Evolutionary conservation across 352 stramenopile genomes (phyloP).

Genomic region (Elongisporangium prolatum): DNA sequence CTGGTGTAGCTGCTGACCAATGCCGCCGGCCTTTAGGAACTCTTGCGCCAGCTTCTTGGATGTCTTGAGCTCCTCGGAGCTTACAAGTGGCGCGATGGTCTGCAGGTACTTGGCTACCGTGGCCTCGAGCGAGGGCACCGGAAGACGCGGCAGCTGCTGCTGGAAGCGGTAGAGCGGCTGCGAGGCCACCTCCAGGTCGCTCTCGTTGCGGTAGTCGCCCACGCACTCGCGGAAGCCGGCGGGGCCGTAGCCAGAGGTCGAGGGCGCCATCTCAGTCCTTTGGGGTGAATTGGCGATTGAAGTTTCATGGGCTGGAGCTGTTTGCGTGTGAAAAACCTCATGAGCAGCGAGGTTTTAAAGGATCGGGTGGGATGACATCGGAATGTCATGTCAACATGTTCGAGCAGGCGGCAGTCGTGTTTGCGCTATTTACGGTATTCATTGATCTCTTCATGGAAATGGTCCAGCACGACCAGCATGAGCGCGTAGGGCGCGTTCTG

Average conservation of each 20-base stretch:
- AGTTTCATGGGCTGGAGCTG: not conserved
- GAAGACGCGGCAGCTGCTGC: constrained; percentile 80
- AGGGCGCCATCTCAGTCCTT: not conserved
- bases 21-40: constrained; percentile 48
- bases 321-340: not conserved
- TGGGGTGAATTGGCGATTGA: not conserved
- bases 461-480: constrained; percentile 73
- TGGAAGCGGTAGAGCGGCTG: constrained; percentile 83
- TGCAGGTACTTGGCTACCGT: constrained; percentile 90
- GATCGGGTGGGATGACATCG: not conserved
- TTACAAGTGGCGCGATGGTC: constrained; percentile 83
- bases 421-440: constrained; percentile 26
- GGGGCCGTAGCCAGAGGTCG: constrained; percentile 26
- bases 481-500: constrained; percentile 73
- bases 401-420: not conserved
- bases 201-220: constrained; percentile 86
- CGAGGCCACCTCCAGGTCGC: constrained; percentile 50
- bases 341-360: not conserved
- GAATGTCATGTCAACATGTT: not conserved
- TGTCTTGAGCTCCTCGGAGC: constrained; percentile 59
- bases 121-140: constrained; percentile 86
- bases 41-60: constrained; percentile 64
- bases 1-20: constrained; percentile 77
- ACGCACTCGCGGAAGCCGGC: constrained; percentile 94
- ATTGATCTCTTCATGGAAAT: constrained; percentile 81